Percentiles rank a stretch among this genome's conserved stretches.
These are phyloP conservation scores for maize (Zea mays) DNA, from an alignment of 176 grass and related monocot species.

Conservation along the genomic window DNA sequence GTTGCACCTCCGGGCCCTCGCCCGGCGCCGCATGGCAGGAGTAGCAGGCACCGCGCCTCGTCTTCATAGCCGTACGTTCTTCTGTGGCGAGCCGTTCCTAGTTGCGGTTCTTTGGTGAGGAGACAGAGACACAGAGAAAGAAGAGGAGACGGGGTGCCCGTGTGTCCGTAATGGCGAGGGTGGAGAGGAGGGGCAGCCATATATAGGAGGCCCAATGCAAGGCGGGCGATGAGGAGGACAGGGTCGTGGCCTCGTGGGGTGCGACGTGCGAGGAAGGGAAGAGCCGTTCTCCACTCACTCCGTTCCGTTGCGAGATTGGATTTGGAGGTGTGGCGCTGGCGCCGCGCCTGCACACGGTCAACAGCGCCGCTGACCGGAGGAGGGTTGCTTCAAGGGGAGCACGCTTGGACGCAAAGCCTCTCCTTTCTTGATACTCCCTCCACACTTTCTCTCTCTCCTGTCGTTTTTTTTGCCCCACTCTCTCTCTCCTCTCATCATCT, in stretches of 20 bases:
- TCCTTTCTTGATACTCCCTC: slow-evolving; percentile 53
- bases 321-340: no score
- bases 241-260: background rate
- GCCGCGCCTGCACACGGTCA: slow-evolving; percentile 15
- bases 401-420: slow-evolving; percentile 57
- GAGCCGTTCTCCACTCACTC: no score
- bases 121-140: background rate
- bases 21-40: background rate
- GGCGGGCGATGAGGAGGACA: background rate
- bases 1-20: slow-evolving; percentile 20
- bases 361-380: slow-evolving; percentile 50
- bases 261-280: background rate
- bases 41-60: slow-evolving; percentile 50
- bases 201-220: slow-evolving; percentile 9
- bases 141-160: background rate
- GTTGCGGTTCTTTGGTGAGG: background rate
- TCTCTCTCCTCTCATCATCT: background rate
- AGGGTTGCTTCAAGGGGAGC: slow-evolving; percentile 53
- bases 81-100: background rate
- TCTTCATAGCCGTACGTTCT: slow-evolving; percentile 35
- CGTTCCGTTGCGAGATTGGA: no score
- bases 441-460: background rate
- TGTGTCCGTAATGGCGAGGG: slow-evolving; percentile 43
- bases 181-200: slow-evolving; percentile 22
- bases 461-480: background rate